A percentile compares a stretch with the other conserved stretches of the same genome.
Evolutionary conservation across 352 stramenopile species (phyloP).

Genomic region (Phytophthora constricta): DNA sequence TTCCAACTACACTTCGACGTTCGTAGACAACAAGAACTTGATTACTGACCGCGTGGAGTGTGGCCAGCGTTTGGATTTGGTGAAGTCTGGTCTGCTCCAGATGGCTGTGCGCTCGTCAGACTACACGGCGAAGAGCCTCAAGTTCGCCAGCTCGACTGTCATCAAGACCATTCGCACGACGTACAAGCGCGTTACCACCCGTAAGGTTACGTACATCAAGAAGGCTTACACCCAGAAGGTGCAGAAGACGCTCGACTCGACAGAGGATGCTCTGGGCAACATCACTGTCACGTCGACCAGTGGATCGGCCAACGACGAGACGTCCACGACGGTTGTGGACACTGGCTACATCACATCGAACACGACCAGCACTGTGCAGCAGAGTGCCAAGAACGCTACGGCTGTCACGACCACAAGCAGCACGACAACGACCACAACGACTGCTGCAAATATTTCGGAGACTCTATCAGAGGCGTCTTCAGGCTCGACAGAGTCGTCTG

Average conservation of each 20-base stretch:
- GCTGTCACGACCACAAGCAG: constrained; percentile 33
- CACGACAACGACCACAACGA: constrained; percentile 33
- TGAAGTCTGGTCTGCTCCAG: constrained; percentile 50
- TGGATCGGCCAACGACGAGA: constrained; percentile 24
- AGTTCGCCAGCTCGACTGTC: constrained; percentile 52
- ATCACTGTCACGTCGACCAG: constrained; percentile 36
- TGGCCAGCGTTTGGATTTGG: constrained; percentile 58
- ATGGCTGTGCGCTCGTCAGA: constrained; percentile 48
- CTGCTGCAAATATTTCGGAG: constrained; percentile 31
- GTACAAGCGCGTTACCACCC: constrained; percentile 47
- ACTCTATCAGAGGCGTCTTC: constrained; percentile 34
- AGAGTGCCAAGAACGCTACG: constrained; percentile 23
- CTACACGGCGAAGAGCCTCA: constrained; percentile 54
- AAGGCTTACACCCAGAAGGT: constrained; percentile 46
- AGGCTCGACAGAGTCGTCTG: constrained; percentile 24
- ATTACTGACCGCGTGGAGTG: constrained; percentile 53
- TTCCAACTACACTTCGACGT: constrained; percentile 51
- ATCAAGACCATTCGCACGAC: constrained; percentile 46
- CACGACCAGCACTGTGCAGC: constrained; percentile 32
- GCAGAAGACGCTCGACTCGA: constrained; percentile 37
- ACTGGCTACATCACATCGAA: constrained; percentile 43
- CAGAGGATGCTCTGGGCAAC: constrained; percentile 33
- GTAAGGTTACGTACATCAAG: constrained; percentile 41
- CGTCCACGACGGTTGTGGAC: constrained; percentile 34
- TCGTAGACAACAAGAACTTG: constrained; percentile 63